Base-by-base conservation (phyloP, 2,329 filamentous ascomycete genomes). In the Parastagonospora nodorum region DNA sequence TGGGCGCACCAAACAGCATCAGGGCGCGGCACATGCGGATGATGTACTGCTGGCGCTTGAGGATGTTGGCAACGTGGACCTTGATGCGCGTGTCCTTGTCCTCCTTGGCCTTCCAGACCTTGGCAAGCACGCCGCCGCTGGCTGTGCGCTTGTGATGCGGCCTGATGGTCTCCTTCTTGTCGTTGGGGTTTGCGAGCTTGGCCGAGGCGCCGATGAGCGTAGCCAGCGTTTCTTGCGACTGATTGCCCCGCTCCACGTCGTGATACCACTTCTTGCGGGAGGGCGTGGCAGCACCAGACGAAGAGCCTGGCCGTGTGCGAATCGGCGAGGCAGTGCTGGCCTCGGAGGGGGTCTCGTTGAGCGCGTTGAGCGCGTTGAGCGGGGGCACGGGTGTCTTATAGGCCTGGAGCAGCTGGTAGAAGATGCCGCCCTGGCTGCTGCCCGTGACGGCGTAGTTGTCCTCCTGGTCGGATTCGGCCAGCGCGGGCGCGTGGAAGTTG, bases 1-100 rank as follows among this genome's bases (percentile, higher is more conserved):
- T 96, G 1, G 92, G 92, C 0, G 92, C 92, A 8, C 92, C 92
- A 58, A 90, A 96, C 58, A 85, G 80, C 91, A 97, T 96, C 51
- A 97, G 77, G 1, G 90, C 89, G 30, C 86, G 84, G 68, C 92
- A 96, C 51, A 97, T 83, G 69, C 89, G 90, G 48, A 92, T 82
- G n/a, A 96, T 81, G 69, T 96, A 96, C 48, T 85, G 83, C 64
- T 96, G 91, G 2, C 92, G 84, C 38, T 86, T 85, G 39, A 96
- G 82, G 16, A 89, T 92, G 57, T 84, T 80, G 8, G 82, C 82
- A 52, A 87, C 84, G 58, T 86, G 82, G 9, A 83, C 75, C 4
- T 81, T 84, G 57, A 86, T 83, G 36, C 76, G 74, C 5, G 82
- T 80, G 51, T 84, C 79, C 24, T 84, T 78, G 50, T 78, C 78